A percentile compares a stretch with the other conserved stretches of the same genome.
These are phyloP conservation scores for Murraya paniculata DNA, from an alignment of 345 rosid genomes.

Conservation along the genomic window DNA sequence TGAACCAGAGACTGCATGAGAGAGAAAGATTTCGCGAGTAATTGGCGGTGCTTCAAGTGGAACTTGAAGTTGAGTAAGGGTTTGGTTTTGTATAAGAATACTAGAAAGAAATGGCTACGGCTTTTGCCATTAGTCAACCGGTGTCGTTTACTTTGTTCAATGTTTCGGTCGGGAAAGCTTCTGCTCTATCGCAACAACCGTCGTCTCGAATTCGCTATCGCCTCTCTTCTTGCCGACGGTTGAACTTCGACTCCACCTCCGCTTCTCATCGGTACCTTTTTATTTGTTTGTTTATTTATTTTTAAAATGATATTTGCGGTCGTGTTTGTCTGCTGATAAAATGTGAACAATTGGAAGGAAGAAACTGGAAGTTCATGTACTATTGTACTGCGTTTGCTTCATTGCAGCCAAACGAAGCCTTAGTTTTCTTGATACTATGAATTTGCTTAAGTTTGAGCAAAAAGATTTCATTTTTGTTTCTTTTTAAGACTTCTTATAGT, in stretches of 20 bases:
- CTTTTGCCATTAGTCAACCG: constrained; percentile 44
- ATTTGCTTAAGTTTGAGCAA: background rate
- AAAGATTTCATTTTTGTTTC: background rate
- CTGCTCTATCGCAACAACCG: constrained; percentile 31
- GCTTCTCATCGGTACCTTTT: constrained; percentile 33
- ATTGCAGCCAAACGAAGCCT: background rate
- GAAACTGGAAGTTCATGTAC: background rate
- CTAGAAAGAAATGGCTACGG: constrained; percentile 30
- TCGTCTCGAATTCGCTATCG: constrained; percentile 52
- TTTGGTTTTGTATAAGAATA: constrained; percentile 1
- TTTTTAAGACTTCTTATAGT: too few species aligned
- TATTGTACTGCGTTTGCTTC: background rate
- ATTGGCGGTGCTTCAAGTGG: constrained; percentile 32
- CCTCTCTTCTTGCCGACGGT: constrained; percentile 62
- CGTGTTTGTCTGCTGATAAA: constrained; percentile 7
- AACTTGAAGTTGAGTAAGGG: constrained; percentile 26
- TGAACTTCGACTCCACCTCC: constrained; percentile 33
- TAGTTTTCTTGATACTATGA: background rate
- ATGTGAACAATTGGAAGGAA: background rate
- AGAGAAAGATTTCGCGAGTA: constrained; percentile 24
- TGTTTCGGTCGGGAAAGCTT: constrained; percentile 33
- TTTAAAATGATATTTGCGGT: background rate
- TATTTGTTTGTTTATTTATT: background rate
- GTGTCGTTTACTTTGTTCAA: constrained; percentile 29
- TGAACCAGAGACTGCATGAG: constrained; percentile 56